Evolutionary conservation across 179 eudicot genomes (phyloP), one percentile per base, ranked within the genome.

Genomic region (Carnegiea gigantea): DNA sequence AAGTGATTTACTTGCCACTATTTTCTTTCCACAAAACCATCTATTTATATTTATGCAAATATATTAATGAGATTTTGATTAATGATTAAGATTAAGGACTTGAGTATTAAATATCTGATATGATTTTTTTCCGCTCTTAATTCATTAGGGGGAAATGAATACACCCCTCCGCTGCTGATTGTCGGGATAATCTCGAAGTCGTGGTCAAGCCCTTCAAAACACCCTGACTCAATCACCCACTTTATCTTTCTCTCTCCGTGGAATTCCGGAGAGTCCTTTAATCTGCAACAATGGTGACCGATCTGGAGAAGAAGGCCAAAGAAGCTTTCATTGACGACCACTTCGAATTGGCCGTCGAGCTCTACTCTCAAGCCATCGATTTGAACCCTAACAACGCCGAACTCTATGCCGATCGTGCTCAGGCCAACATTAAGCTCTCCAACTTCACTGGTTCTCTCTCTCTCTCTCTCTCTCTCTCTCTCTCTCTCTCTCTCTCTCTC

Each of bases 291-390:
- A 89, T 90, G 93, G 92, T 92, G 86, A 77, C 89, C 13, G 96
- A 90, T 90, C 89, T 88, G 40, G 92, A 83, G 44, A 83, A n/a
- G 70, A 89, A 81, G 83, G 99, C 99, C 0, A 92, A 91, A 24
- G 99, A 91, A 82, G 99, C 99, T 1, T 96, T 94, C 89, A 88
- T 96, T 36, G 99, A 96, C 67, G 99, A 96, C 86, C 92, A 96
- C 90, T 96, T 92, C 81, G 93, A 94, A 71, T 87, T 91, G 36
- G 98, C 98, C 81, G 92, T 91, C 77, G 97, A 95, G 77, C 90
- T 96, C 23, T 92, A 91, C 82, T 80, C 98, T 33, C 93, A 93
- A 72, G 97, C 99, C 79, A 92, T 93, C 70, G 84, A 84, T 36
- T 30, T 93, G 14, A 82, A 85, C 88, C 98, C 98, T 65, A 85